Base-by-base conservation (phyloP, 148 eudicot genomes). In the Rhododendron simsii region DNA sequence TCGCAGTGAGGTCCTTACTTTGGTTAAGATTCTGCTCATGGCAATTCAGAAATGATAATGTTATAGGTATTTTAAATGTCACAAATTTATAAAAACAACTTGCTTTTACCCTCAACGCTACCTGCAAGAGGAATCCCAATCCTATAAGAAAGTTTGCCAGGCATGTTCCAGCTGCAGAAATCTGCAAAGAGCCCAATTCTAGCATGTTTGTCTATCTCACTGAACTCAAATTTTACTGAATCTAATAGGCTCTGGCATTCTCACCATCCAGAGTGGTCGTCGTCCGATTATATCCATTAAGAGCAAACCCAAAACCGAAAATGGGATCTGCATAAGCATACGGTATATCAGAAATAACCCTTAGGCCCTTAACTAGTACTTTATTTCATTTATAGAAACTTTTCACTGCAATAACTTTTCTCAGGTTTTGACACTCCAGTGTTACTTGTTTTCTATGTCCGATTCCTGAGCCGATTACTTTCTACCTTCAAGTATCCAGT, bases 241-340 rank as follows among this genome's bases (percentile, higher is more conserved):
- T 39, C 21, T 78, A 23, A 78, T 48, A 44, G 28, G 18, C 28
- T 78, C 13, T 8, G 12, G 77, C 57, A 83, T 82, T 61, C 91
- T 87, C 78, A 94, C 96, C 94, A 92, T 88, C 78, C 89, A 85
- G 44, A 93, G 87, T 76, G 92, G 89, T 12, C 93, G 88, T 81
- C 94, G 84, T 83, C 96, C 96, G 12, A 37, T 37, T 53, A 55
- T 91, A 87, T 93, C 96, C 87, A 89, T 91, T 75, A 92, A 87
- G 78, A 89, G 30, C 26, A 92, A 88, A 73, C 92, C 90, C 53
- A 89, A 61, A 57, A 78, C 81, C 48, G 88, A 78, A 53, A 88
- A 83, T 28, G 92, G 92, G 48, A 93, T 67, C 94, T 92, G 91
- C 86, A 86, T 18, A 61, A 83, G n/a, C 59, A 50, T 48, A 23